phyloP scores from a whole-genome alignment of 2,329 filamentous ascomycete genomes.

The Rutstroemia sydowiana region DNA sequence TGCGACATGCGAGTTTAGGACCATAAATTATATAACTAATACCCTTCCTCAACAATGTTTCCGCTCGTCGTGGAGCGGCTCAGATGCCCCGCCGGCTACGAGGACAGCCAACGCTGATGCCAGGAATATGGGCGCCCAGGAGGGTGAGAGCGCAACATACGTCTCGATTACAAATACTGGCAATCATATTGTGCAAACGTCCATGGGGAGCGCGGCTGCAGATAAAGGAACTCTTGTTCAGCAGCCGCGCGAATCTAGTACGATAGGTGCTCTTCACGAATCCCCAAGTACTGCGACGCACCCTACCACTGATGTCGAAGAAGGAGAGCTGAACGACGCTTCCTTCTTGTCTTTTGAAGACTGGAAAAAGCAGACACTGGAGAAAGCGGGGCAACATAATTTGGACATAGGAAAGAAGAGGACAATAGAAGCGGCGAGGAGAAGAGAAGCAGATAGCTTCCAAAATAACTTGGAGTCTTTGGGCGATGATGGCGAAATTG shows the following conservation, averaged over 20 bases:
- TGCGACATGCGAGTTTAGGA: constrained; percentile 29
- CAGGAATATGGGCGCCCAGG: not conserved
- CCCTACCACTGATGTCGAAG: constrained; percentile 18
- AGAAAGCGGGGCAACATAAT: constrained; percentile 71
- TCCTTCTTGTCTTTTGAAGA: constrained; percentile 96
- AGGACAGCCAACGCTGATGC: not conserved
- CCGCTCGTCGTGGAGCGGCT: constrained; percentile 24
- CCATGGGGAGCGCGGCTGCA: not conserved
- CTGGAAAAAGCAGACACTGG: constrained; percentile 92
- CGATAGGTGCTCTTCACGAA: constrained; percentile 1
- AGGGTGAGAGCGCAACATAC: not conserved
- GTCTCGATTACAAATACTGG: not conserved
- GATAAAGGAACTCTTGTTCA: constrained; percentile 4
- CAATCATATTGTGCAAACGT: constrained; percentile 4
- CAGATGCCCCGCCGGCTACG: constrained; percentile 13
- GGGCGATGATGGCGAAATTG: constrained; percentile 84
- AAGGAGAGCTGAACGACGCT: constrained; percentile 42
- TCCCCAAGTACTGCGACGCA: not conserved
- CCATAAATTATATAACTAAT: constrained; percentile 32
- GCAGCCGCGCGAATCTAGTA: constrained; percentile 1
- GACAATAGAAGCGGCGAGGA: constrained; percentile 39
- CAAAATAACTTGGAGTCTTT: constrained; percentile 69
- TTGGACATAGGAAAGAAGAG: constrained; percentile 55
- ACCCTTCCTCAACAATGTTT: constrained; percentile 29
- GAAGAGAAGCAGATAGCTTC: constrained; percentile 45